These are phyloP conservation scores for Panicum virgatum DNA, from an alignment of 202 grass and related monocot genomes.

Conservation along the genomic window DNA sequence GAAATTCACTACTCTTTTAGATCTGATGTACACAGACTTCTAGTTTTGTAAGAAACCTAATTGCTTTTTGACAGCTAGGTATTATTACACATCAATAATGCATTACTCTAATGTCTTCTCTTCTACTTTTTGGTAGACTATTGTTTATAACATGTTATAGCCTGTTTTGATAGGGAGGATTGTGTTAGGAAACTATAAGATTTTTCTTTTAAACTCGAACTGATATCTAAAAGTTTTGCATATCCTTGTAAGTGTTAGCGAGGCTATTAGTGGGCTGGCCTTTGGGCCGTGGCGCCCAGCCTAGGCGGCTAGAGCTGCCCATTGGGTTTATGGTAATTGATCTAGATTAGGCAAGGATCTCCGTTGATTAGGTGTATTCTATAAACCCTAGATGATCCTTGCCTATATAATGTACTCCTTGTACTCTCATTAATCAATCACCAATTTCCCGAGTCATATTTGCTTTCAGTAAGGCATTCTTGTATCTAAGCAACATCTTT, in stretches of 20 bases:
- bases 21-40: not conserved
- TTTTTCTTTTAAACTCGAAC: not conserved
- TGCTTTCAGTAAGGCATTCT: not conserved
- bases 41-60: not conserved
- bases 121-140: slow-evolving; percentile 19
- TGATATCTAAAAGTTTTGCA: not conserved
- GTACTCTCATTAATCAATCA: too few species aligned
- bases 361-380: too few species aligned
- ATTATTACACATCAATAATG: not conserved
- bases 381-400: too few species aligned
- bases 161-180: not conserved
- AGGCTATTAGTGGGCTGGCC: too few species aligned
- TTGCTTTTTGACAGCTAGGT: not conserved
- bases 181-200: not conserved
- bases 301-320: too few species aligned
- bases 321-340: too few species aligned
- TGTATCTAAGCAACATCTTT: slow-evolving; percentile 3
- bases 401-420: too few species aligned
- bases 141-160: not conserved
- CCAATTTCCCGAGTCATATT: too few species aligned
- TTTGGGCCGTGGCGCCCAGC: too few species aligned
- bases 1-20: not conserved
- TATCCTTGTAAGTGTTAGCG: too few species aligned
- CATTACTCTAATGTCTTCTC: not conserved
- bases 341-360: too few species aligned